Evolutionary conservation across 495 filamentous ascomycete genomes (phyloP).

Genomic region (Aspergillus bridgeri): DNA sequence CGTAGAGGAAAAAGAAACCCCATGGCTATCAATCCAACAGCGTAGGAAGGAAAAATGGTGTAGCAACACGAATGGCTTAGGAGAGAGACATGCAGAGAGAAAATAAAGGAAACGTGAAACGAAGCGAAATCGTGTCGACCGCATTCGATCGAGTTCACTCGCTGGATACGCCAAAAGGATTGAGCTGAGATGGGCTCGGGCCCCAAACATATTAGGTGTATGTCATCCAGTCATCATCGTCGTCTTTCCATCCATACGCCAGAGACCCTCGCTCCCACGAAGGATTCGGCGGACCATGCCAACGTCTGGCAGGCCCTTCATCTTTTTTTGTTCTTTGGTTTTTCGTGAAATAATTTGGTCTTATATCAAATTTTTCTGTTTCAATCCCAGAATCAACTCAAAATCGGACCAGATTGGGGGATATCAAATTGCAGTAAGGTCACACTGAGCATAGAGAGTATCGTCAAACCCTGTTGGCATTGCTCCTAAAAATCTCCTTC

Average conservation of each 20-base stretch:
- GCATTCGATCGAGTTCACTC: slow-evolving; percentile 15
- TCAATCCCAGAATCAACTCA: slow-evolving; percentile 10
- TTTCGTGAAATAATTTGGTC: slow-evolving; percentile 9
- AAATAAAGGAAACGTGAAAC: slow-evolving; percentile 11
- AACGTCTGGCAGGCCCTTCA: slow-evolving; percentile 8
- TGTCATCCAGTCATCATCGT: slow-evolving; percentile 27
- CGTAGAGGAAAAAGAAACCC: slow-evolving; percentile 10
- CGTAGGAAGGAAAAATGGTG: slow-evolving; percentile 8
- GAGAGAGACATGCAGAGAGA: slow-evolving; percentile 9
- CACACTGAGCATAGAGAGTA: slow-evolving; percentile 6
- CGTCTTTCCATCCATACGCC: slow-evolving; percentile 19
- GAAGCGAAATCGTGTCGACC: slow-evolving; percentile 10
- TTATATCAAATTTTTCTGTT: slow-evolving; percentile 1
- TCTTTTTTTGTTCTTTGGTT: neutral
- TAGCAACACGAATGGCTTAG: slow-evolving; percentile 7
- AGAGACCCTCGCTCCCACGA: slow-evolving; percentile 16
- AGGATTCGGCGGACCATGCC: slow-evolving; percentile 10
- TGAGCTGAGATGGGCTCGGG: slow-evolving; percentile 13
- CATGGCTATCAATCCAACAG: slow-evolving; percentile 21
- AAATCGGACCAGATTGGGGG: slow-evolving; percentile 16
- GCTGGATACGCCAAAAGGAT: slow-evolving; percentile 20
- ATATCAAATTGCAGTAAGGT: slow-evolving; percentile 7
- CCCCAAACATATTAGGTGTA: slow-evolving; percentile 23
- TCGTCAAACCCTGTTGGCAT: neutral
- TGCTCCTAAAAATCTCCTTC: neutral